Base-by-base conservation (phyloP, 2,329 filamentous ascomycete genomes). In the Stachybotrys chartarum region DNA sequence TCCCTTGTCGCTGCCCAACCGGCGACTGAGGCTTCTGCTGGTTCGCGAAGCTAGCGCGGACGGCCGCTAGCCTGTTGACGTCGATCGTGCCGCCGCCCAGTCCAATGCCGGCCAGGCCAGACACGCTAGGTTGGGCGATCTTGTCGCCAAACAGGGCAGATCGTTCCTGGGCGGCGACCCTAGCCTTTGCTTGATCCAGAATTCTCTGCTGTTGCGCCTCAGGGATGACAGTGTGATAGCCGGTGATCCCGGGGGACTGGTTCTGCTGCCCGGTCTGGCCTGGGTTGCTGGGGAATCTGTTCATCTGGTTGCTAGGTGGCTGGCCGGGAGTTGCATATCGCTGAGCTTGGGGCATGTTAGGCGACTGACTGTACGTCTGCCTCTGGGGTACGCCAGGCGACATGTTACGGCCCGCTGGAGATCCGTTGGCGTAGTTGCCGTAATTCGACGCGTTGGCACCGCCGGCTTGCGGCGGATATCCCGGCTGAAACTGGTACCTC, bases 131-230 rank as follows among this genome's bases (percentile, higher is more conserved):
- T 70, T 90, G 54, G 70, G 82, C 12, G 62, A 73, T 69, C 62
- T 73, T 75, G 50, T 75, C 71, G 18, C 68, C 68, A 55, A 75
- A 74, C 56, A 72, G 71, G 56, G 67, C 66, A 24, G 70, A 70
- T 31, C 73, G 69, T 58, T 76, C 73, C 52, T 76, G 74, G 0
- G 75, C 75, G 16, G 75, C 75, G 14, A 75, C 72, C 30, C 77
- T 68, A 3, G 76, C 77, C 54, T 77, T 76, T 7, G 78, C 76
- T 63, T 80, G 78, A 53, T 81, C 77, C 63, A 78, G 68, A 50
- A 78, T 74, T 54, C 77, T 74, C 61, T 77, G 75, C 61, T 80
- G 77, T 56, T 79, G 76, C 16, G 73, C 72, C 59, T 78, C 75
- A 44, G 74, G 72, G 62, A 78, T 78, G 50, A 78, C 75, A 6